Conservation (phyloP, 2,329 filamentous ascomycete species). For the Aspergillus costaricaensis region DNA sequence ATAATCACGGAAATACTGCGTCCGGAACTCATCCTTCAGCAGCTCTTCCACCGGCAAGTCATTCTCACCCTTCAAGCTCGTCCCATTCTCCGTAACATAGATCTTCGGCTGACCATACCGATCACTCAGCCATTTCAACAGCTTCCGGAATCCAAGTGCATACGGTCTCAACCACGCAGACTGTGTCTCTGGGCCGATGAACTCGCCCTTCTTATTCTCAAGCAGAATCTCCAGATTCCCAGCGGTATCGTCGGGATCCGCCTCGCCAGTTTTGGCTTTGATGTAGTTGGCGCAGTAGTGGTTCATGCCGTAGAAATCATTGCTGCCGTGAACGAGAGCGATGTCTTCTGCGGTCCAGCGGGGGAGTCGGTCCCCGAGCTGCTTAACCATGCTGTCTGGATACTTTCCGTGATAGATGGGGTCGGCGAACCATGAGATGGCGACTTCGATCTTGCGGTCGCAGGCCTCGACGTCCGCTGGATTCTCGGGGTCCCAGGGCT, state of each 20-base stretch:
- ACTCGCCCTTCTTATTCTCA: constrained; percentile 69
- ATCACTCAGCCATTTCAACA: constrained; percentile 75
- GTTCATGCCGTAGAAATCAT: constrained; percentile 95
- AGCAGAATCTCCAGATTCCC: constrained; percentile 75
- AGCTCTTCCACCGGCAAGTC: constrained; percentile 70
- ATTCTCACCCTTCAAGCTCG: constrained; percentile 80
- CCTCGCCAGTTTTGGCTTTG: constrained; percentile 65
- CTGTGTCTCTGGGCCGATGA: constrained; percentile 80
- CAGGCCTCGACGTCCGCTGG: constrained; percentile 73
- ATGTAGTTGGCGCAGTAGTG: constrained; percentile 90
- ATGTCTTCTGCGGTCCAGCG: constrained; percentile 71
- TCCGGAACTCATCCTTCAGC: constrained; percentile 78
- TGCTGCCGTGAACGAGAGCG: constrained; percentile 76
- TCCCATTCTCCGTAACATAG: constrained; percentile 88
- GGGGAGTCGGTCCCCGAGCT: constrained; percentile 77
- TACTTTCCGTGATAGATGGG: constrained; percentile 84
- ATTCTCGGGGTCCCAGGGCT: constrained; percentile 79
- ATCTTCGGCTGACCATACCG: constrained; percentile 76
- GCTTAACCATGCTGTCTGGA: constrained; percentile 77
- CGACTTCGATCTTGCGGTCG: constrained; percentile 81
- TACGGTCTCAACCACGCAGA: constrained; percentile 78
- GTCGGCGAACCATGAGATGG: constrained; percentile 86
- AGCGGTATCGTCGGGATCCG: constrained; percentile 67
- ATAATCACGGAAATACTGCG: constrained; percentile 76
- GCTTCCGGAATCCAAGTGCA: constrained; percentile 72